A percentile compares a stretch with the other conserved stretches of the same genome.
Evolutionary conservation across 1,284 basidiomycete genomes (phyloP).

Genomic region (Phaffia rhodozyma): DNA sequence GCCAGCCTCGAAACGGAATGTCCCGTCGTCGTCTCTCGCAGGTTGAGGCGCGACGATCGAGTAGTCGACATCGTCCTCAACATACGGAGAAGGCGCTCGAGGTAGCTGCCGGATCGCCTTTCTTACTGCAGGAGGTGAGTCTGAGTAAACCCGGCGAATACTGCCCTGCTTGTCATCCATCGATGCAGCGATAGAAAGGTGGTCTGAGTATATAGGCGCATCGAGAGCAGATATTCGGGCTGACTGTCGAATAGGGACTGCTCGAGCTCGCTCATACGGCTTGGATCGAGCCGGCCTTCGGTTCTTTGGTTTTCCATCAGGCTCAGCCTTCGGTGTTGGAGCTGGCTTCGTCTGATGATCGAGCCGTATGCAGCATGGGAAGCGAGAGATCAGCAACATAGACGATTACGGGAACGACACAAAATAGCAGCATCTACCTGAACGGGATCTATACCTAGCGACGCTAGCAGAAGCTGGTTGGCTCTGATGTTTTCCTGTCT

Average conservation of each 20-base stretch:
- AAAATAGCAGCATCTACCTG: background rate
- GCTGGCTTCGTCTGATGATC: background rate
- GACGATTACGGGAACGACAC: background rate
- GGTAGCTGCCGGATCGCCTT: constrained; percentile 1
- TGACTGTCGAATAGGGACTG: constrained; percentile 1
- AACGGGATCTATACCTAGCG: constrained; percentile 4
- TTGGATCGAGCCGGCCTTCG: background rate
- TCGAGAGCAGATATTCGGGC: constrained; percentile 1
- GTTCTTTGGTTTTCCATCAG: background rate
- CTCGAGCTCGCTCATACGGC: background rate
- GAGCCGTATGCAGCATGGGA: background rate
- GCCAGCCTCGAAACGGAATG: constrained; percentile 9
- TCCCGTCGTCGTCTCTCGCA: background rate
- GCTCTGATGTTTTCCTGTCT: constrained; percentile 13
- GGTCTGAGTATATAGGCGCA: background rate
- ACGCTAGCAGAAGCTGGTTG: constrained; percentile 5
- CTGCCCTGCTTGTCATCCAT: background rate
- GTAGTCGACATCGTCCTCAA: constrained; percentile 1
- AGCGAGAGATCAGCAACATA: background rate
- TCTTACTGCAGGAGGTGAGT: background rate
- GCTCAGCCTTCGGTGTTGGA: background rate
- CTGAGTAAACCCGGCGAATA: background rate
- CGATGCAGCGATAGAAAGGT: background rate
- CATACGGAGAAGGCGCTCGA: background rate
- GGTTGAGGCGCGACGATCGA: background rate